Conservation (phyloP, 495 filamentous ascomycete genomes). For the Hypomontagnella submonticulosa region DNA sequence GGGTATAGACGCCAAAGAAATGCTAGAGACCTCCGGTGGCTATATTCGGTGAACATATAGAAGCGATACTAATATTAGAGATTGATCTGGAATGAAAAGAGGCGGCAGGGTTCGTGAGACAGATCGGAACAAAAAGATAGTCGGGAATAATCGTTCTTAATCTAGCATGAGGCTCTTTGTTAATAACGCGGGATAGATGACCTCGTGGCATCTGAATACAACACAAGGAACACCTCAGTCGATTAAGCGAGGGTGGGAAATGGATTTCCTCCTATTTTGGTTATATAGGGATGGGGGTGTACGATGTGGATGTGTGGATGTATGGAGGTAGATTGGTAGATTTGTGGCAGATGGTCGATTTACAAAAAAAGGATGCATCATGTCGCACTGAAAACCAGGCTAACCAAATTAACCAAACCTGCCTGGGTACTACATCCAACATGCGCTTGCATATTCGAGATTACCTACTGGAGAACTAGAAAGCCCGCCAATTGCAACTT, state of each 20-base stretch:
- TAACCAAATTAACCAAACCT: conserved; percentile 7
- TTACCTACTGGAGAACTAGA: conserved; percentile 40
- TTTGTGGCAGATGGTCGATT: conserved; percentile 9
- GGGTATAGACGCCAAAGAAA: conserved; percentile 7
- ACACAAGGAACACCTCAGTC: conserved; percentile 26
- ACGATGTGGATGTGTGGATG: neutral
- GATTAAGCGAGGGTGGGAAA: conserved; percentile 31
- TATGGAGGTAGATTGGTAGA: neutral
- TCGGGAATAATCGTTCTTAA: conserved; percentile 41
- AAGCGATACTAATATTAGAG: conserved; percentile 34
- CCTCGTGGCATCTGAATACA: conserved; percentile 43
- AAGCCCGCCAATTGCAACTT: conserved; percentile 39
- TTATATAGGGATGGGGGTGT: conserved; percentile 19
- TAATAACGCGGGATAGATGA: conserved; percentile 33
- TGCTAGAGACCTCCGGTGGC: conserved; percentile 16
- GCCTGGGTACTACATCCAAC: conserved; percentile 1
- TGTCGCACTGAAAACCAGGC: conserved; percentile 25
- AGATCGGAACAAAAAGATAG: conserved; percentile 30
- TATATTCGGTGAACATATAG: conserved; percentile 17
- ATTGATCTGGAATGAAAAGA: conserved; percentile 25
- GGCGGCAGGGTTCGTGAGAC: conserved; percentile 14
- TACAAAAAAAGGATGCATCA: conserved; percentile 28
- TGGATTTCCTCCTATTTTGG: conserved; percentile 4
- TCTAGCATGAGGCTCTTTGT: conserved; percentile 45
- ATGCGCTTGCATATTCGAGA: conserved; percentile 23